Evolutionary conservation across 208 protist genomes (phyloP).

Genomic region (Strigomonas galati): DNA sequence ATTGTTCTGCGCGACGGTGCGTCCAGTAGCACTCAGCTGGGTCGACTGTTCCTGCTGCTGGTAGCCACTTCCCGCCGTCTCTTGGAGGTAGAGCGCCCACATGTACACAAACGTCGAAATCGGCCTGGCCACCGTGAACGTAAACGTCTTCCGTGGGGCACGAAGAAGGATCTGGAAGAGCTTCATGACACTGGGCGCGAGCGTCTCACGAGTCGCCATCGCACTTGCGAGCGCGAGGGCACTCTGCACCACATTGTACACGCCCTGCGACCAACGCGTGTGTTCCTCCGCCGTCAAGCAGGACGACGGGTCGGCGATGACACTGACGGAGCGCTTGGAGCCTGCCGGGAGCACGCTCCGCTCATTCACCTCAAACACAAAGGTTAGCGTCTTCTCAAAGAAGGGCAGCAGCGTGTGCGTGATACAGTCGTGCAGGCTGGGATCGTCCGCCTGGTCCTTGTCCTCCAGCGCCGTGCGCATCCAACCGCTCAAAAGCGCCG

Average conservation of each 20-base stretch:
- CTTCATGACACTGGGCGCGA: too few relatives aligned
- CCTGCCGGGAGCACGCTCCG: too few relatives aligned
- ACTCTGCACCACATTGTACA: background rate
- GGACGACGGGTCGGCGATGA: too few relatives aligned
- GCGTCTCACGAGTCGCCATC: background rate
- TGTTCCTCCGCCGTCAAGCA: too few relatives aligned
- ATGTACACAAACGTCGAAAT: background rate
- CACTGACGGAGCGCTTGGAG: too few relatives aligned
- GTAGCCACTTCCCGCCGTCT: too few relatives aligned
- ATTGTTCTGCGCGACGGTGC: too few relatives aligned
- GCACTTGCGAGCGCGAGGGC: background rate
- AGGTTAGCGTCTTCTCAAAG: slow-evolving; percentile 27
- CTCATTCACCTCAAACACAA: slow-evolving; percentile 18
- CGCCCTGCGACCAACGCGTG: too few relatives aligned
- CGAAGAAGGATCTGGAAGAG: background rate
- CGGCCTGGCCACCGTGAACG: background rate
- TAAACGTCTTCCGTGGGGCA: background rate
- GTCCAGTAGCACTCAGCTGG: too few relatives aligned
- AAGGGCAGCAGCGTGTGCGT: slow-evolving; percentile 21
- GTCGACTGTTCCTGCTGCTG: too few relatives aligned
- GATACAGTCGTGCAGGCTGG: slow-evolving; percentile 33
- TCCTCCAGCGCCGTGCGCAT: slow-evolving; percentile 25
- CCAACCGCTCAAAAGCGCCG: too few relatives aligned
- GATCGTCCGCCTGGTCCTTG: slow-evolving; percentile 27
- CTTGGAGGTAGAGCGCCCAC: background rate